Evolutionary conservation across 169 alveolate genomes (phyloP).

Genomic region (Plasmodium inui): DNA sequence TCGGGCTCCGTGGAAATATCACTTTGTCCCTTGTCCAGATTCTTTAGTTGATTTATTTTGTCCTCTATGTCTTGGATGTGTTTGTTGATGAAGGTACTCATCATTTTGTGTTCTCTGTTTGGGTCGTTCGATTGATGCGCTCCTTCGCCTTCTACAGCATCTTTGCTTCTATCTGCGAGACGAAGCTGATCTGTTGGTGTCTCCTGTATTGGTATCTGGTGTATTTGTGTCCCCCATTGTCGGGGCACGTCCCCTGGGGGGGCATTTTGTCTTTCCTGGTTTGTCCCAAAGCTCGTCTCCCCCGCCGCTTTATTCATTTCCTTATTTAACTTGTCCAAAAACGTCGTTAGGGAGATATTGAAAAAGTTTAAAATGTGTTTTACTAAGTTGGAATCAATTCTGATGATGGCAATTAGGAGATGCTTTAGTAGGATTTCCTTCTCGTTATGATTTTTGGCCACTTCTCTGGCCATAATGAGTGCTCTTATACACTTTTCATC

Average conservation of each 20-base stretch:
- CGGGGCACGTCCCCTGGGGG: background rate
- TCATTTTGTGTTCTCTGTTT: background rate
- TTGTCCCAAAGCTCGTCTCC: background rate
- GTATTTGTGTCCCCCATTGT: background rate
- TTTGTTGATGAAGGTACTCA: slow-evolving; percentile 20
- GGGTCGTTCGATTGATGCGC: background rate
- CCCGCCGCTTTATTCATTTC: background rate
- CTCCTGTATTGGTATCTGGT: background rate
- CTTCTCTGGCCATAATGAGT: slow-evolving; percentile 70
- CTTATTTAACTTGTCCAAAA: slow-evolving; percentile 46
- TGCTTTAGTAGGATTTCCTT: slow-evolving; percentile 35
- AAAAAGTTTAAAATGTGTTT: slow-evolving; percentile 53
- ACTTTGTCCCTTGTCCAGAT: background rate
- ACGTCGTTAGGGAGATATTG: slow-evolving; percentile 30
- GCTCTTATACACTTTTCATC: slow-evolving; percentile 71
- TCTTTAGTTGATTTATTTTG: slow-evolving; percentile 9
- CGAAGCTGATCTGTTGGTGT: background rate
- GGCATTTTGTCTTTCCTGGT: background rate
- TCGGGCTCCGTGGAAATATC: background rate
- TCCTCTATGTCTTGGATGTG: slow-evolving; percentile 59
- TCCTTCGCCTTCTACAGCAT: background rate
- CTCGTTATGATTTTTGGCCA: slow-evolving; percentile 61
- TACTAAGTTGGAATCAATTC: slow-evolving; percentile 14
- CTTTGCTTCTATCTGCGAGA: background rate
- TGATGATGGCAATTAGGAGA: slow-evolving; percentile 45